A percentile compares a stretch with the other conserved stretches of the same genome.
These are phyloP conservation scores for Termitomyces sp. DNA, from an alignment of 768 basidiomycete species.

Conservation along the genomic window DNA sequence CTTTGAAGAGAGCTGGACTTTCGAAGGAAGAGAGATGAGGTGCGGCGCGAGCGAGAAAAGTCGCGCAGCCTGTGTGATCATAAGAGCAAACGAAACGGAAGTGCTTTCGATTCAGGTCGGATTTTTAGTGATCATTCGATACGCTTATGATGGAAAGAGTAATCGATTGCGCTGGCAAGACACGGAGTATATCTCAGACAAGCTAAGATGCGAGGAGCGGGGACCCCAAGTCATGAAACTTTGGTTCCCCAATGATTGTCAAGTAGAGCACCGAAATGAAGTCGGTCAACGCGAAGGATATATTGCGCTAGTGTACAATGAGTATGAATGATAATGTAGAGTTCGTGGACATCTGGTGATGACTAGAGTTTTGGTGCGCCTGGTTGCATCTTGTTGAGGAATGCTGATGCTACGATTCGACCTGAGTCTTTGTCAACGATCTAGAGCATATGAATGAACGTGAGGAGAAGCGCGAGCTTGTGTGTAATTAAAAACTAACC, in stretches of 20 bases:
- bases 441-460: constrained; percentile 26
- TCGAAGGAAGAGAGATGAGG: background rate
- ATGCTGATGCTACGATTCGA: constrained; percentile 59
- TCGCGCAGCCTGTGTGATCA: no score
- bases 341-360: background rate
- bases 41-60: no score
- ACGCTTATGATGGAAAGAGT: constrained; percentile 3
- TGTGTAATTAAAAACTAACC: constrained; percentile 33
- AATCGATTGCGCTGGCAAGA: background rate
- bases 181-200: background rate
- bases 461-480: constrained; percentile 4
- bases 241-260: background rate
- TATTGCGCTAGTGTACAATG: constrained; percentile 13
- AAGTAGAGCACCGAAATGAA: background rate
- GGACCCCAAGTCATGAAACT: background rate
- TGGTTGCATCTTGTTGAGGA: constrained; percentile 75
- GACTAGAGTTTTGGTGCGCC: constrained; percentile 40
- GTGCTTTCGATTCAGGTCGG: no score
- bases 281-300: background rate
- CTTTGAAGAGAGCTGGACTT: background rate
- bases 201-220: background rate
- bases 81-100: no score
- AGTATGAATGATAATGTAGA: constrained; percentile 3
- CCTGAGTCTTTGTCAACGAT: constrained; percentile 58
- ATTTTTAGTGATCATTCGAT: background rate